A percentile compares a stretch with the other conserved stretches of the same genome.
These are phyloP conservation scores for Heritiera littoralis DNA, from an alignment of 345 rosid species.

Conservation along the genomic window DNA sequence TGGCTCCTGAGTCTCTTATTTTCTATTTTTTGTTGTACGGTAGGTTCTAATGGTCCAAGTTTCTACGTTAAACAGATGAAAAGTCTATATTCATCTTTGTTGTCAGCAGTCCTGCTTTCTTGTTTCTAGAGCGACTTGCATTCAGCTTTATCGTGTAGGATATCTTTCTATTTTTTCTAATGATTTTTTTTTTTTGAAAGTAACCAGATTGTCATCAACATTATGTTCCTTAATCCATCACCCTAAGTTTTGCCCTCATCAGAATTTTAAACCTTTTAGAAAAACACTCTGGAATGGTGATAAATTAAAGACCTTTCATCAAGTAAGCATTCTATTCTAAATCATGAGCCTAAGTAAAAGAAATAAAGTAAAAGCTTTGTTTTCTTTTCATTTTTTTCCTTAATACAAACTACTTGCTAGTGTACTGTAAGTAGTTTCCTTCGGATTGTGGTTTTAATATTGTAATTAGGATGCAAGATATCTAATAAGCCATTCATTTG, in stretches of 20 bases:
- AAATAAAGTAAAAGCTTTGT: not conserved
- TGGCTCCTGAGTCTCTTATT: not conserved
- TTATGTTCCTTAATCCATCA: not conserved
- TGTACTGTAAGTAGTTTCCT: not conserved
- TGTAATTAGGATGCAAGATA: not conserved
- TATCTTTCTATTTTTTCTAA: not conserved
- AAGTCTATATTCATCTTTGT: not conserved
- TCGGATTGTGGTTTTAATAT: not conserved
- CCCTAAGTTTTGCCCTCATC: not conserved
- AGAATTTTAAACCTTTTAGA: not conserved
- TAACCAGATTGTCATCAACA: not conserved
- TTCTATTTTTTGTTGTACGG: not conserved
- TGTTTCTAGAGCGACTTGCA: not conserved
- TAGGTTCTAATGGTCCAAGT: constrained; percentile 4
- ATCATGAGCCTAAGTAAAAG: not conserved
- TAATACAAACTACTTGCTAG: not conserved
- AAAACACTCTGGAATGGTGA: not conserved
- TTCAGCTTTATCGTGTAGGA: not conserved
- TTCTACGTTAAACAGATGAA: not conserved
- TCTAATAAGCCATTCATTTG: not conserved
- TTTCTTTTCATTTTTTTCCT: not conserved
- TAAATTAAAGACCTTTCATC: constrained; percentile 1
- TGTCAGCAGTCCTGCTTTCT: not conserved
- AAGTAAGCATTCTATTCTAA: not conserved
- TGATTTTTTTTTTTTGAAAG: not conserved